Conservation (phyloP, 352 stramenopile genomes). For the Blastocystis sp. region DNA sequence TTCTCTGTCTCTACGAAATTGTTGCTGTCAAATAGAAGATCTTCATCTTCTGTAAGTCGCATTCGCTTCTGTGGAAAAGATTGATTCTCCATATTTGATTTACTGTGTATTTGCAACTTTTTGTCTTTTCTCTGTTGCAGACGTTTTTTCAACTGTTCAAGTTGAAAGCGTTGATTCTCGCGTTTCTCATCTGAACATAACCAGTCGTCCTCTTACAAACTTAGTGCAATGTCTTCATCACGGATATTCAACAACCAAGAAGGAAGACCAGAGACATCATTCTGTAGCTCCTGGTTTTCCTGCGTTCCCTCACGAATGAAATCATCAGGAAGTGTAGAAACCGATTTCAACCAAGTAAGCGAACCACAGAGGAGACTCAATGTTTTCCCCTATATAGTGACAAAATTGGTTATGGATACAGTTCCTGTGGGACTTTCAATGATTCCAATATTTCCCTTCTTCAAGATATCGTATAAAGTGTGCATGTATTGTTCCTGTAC, state of each 20-base stretch:
- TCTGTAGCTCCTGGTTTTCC: background rate
- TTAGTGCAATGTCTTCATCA: conserved; percentile 6
- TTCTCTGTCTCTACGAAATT: background rate
- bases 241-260: conserved; percentile 31
- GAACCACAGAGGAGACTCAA: conserved; percentile 82
- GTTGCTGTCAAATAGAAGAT: conserved; percentile 25
- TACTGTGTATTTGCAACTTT: background rate
- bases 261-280: background rate
- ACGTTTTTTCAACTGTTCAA: conserved; percentile 67
- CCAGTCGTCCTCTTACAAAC: conserved; percentile 69
- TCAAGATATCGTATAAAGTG: conserved; percentile 76
- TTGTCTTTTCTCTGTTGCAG: background rate
- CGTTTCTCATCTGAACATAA: conserved; percentile 69
- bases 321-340: conserved; percentile 73
- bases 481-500: conserved; percentile 81
- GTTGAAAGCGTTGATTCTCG: conserved; percentile 63
- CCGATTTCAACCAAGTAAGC: conserved; percentile 74
- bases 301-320: background rate
- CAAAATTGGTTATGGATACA: conserved; percentile 63
- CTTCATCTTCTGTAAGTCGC: background rate
- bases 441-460: conserved; percentile 76
- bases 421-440: conserved; percentile 84
- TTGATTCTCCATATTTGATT: background rate
- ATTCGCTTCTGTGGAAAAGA: background rate
- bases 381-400: conserved; percentile 74